Percentiles rank a stretch among this genome's conserved stretches.
Evolutionary conservation across 2,329 filamentous ascomycete species (phyloP).

Genomic region (Diaporthe ilicicola): DNA sequence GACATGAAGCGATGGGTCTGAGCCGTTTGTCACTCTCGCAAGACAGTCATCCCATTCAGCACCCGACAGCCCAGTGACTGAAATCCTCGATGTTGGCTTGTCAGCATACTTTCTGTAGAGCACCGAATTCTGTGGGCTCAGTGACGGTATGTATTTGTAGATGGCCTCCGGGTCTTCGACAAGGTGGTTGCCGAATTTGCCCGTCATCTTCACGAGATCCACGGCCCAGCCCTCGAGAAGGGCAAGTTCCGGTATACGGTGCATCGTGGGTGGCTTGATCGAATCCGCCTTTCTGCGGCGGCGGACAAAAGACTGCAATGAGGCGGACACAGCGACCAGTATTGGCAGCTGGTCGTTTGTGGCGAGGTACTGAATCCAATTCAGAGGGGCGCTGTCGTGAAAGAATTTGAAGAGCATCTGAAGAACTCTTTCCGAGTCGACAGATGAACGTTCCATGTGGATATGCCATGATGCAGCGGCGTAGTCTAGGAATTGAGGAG

Average conservation of each 20-base stretch:
- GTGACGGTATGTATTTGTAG: conserved; percentile 38
- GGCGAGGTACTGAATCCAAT: conserved; percentile 40
- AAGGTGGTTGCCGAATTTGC: conserved; percentile 37
- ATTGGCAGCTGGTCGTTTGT: background rate
- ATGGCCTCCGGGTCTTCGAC: conserved; percentile 37
- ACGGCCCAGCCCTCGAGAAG: conserved; percentile 37
- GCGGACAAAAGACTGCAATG: conserved; percentile 29
- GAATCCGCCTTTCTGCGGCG: conserved; percentile 30
- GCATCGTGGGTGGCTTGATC: conserved; percentile 27
- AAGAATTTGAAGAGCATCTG: conserved; percentile 37
- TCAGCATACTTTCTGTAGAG: conserved; percentile 35
- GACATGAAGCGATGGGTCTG: conserved; percentile 5
- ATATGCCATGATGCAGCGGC: conserved; percentile 36
- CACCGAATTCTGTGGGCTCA: conserved; percentile 37
- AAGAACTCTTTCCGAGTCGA: conserved; percentile 32
- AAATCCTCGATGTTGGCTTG: conserved; percentile 30
- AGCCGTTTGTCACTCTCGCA: conserved; percentile 35
- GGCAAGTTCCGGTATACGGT: conserved; percentile 32
- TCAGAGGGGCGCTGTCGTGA: conserved; percentile 31
- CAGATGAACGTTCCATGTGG: conserved; percentile 34
- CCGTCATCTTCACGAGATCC: conserved; percentile 37
- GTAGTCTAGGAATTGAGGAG: conserved; percentile 31
- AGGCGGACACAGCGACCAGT: conserved; percentile 26
- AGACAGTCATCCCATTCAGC: conserved; percentile 41
- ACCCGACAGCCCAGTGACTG: conserved; percentile 36